Percentiles rank a stretch among this genome's conserved stretches.
These are phyloP conservation scores for Fusarium sarcochroum DNA, from an alignment of 2,329 filamentous ascomycete species.

Conservation along the genomic window DNA sequence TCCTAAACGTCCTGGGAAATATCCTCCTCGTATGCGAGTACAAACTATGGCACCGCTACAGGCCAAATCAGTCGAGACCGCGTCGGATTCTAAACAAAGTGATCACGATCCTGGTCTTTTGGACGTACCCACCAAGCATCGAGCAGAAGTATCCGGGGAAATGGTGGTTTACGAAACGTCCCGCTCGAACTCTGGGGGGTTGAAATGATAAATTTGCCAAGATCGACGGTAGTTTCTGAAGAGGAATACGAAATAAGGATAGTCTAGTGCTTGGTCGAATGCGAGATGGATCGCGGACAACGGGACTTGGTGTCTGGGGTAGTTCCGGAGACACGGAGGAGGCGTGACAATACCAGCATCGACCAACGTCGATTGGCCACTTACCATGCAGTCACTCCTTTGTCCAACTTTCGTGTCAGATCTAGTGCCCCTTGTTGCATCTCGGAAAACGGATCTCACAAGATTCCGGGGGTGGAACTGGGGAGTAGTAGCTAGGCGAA, in stretches of 20 bases:
- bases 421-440: background rate
- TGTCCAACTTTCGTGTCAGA: background rate
- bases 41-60: conserved; percentile 55
- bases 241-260: conserved; percentile 9
- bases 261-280: conserved; percentile 18
- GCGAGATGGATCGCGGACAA: conserved; percentile 25
- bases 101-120: conserved; percentile 55
- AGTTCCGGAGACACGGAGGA: conserved; percentile 44
- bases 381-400: background rate
- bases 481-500: background rate
- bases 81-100: conserved; percentile 48
- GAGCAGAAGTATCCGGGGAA: conserved; percentile 56
- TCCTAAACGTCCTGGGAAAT: conserved; percentile 58
- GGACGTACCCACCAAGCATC: conserved; percentile 59
- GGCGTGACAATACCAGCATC: background rate
- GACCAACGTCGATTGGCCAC: conserved; percentile 1
- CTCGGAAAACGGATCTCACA: background rate
- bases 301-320: conserved; percentile 36
- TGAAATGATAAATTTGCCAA: background rate
- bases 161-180: conserved; percentile 44
- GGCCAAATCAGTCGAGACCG: conserved; percentile 48
- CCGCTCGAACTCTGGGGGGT: conserved; percentile 1
- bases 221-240: background rate
- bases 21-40: conserved; percentile 56
- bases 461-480: background rate